Conservation (phyloP, 768 basidiomycete genomes). For the Naganishia vishniacii region DNA sequence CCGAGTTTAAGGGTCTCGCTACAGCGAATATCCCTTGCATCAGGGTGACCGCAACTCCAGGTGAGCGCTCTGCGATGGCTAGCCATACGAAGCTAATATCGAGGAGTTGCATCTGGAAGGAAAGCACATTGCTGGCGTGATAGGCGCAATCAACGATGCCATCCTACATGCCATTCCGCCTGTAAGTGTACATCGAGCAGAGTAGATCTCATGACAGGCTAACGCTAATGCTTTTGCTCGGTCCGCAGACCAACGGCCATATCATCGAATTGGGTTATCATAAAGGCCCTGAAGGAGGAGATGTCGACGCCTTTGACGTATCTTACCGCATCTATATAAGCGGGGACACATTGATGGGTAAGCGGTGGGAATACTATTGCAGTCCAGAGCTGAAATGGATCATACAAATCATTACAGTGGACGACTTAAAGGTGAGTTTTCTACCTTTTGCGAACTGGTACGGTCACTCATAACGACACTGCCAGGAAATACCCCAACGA, state of each 20-base stretch:
- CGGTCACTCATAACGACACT: background rate
- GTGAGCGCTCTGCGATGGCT: no score
- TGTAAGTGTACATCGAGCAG: conserved; percentile 3
- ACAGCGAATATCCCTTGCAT: conserved; percentile 23
- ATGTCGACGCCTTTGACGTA: conserved; percentile 20
- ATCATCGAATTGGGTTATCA: conserved; percentile 26
- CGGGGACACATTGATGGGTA: conserved; percentile 46
- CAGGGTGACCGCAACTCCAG: conserved; percentile 36
- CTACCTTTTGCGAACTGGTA: background rate
- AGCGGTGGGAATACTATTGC: background rate
- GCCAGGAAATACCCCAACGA: conserved; percentile 40
- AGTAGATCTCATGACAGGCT: background rate
- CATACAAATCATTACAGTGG: conserved; percentile 25
- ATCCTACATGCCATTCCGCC: conserved; percentile 38
- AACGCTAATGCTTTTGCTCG: no score
- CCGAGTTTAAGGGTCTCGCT: background rate
- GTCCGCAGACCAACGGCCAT: conserved; percentile 23
- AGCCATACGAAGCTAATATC: no score
- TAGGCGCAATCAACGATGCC: conserved; percentile 36
- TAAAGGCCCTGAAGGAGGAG: conserved; percentile 18
- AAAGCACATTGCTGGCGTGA: conserved; percentile 43
- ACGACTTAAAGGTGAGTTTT: conserved; percentile 39
- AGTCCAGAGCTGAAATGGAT: background rate
- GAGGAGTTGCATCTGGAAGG: conserved; percentile 31
- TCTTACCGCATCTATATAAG: conserved; percentile 45